A percentile compares a stretch with the other conserved stretches of the same genome.
These are phyloP conservation scores for Macrophomina phaseolina DNA, from an alignment of 2,329 filamentous ascomycete genomes.

Conservation along the genomic window DNA sequence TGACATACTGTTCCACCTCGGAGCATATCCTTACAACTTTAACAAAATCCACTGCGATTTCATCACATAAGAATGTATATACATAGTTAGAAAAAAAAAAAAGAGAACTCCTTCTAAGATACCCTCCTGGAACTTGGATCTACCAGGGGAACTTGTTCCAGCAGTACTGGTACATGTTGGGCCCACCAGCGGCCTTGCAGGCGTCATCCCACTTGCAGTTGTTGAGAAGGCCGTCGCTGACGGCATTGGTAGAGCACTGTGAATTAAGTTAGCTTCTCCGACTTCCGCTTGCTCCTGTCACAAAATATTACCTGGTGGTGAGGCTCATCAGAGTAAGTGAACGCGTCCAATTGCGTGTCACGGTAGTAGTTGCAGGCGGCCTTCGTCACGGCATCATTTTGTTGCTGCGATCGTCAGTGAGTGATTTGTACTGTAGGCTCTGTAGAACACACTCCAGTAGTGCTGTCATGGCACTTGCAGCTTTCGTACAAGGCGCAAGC, in stretches of 20 bases:
- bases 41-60: no score
- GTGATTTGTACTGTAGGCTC: accelerated
- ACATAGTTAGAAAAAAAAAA: no score
- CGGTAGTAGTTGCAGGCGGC: slow-evolving; percentile 17
- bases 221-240: not conserved
- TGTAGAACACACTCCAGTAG: not conserved
- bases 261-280: not conserved
- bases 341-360: not conserved
- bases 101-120: no score
- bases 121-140: no score
- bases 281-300: no score
- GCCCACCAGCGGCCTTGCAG: slow-evolving; percentile 9
- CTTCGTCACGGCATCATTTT: slow-evolving; percentile 6
- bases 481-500: slow-evolving; percentile 8
- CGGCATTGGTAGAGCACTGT: not conserved
- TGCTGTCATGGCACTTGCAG: slow-evolving; percentile 15
- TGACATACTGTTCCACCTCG: no score
- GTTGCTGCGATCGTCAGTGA: not conserved
- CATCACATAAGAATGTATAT: no score
- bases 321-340: not conserved
- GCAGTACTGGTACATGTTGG: slow-evolving; percentile 17
- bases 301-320: not conserved
- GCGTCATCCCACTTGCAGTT: slow-evolving; percentile 18
- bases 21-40: no score
- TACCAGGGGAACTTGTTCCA: slow-evolving; percentile 5